Evolutionary conservation across 2,329 filamentous ascomycete genomes (phyloP), one percentile per base, ranked within the genome.

Genomic region (Akanthomyces muscarius): DNA sequence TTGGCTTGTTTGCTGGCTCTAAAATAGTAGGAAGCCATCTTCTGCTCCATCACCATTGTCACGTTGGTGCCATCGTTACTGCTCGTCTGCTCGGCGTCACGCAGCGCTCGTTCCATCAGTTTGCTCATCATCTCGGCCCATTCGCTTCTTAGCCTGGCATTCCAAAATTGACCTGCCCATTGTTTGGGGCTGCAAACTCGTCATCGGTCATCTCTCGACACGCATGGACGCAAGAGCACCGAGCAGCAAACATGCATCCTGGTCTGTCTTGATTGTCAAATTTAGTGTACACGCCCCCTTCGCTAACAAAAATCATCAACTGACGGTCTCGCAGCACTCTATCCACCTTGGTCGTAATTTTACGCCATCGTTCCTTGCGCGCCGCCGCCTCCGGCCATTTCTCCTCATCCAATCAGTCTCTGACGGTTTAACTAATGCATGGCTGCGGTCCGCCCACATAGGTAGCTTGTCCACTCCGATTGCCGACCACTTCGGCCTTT

Each of bases 301-400:
- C 42, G 11, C 38, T 44, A 33, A 21, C 33, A 14, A 16, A n/a
- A 18, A 14, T 11, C 45, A 61, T 53, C 23, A 52, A 44, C 36
- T 60, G 47, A 60, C 33, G 33, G 10, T 51, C 33, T 36, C 42
- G 11, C 48, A 41, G 57, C 45, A n/a, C 23, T 36, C 18, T 11
- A 16, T 8, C 18, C 42, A 30, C 52, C 51, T 47, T 42, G 52
- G 52, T 33, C 52, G 61, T 52, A 62, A 56, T 62, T 44, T 62
- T 50, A 62, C 60, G 44, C 36, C 50, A 52, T 41, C 36, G 13
- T 41, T 23, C 23, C 28, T 60, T 18, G 16, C 23, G 23, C 47
- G 21, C 38, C 47, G 28, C 45, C 21, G 36, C 14, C 41, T 33
- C 36, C 38, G 33, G 48, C 48, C 21, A 21, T 21, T 21, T 21